Percentiles rank a stretch among this genome's conserved stretches.
Evolutionary conservation across 2,329 filamentous ascomycete genomes (phyloP).

Genomic region (Fusarium vanettenii): DNA sequence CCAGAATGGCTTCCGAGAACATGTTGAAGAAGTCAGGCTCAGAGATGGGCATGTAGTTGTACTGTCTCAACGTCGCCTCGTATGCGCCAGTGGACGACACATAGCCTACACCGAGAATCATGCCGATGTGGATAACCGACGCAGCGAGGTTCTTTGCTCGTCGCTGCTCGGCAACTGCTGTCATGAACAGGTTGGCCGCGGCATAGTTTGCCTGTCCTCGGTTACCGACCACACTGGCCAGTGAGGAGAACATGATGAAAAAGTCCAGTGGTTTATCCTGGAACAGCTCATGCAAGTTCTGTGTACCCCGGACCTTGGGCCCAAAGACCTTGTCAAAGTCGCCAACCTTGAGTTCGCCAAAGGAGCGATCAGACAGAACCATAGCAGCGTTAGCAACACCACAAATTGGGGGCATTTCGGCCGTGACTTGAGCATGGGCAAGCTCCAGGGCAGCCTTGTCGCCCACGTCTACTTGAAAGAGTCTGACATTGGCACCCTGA

Average conservation of each 20-base stretch:
- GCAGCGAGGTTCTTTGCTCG: neutral
- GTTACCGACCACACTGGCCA: slow-evolving; percentile 1
- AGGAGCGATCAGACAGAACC: neutral
- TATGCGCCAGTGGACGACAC: neutral
- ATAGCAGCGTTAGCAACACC: neutral
- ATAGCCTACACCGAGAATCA: slow-evolving; percentile 4
- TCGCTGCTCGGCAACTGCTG: neutral
- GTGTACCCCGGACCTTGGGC: slow-evolving; percentile 4
- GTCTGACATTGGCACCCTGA: neutral
- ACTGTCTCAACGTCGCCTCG: neutral
- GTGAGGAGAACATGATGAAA: neutral
- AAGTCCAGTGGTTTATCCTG: neutral
- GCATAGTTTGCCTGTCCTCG: slow-evolving; percentile 7
- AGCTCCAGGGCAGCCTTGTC: neutral
- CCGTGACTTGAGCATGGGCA: neutral
- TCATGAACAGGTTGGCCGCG: slow-evolving; percentile 1
- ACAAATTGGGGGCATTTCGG: neutral
- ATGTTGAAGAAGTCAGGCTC: neutral
- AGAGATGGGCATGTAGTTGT: neutral
- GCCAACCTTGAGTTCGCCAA: neutral
- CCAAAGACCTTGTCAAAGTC: neutral
- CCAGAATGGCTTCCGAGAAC: neutral
- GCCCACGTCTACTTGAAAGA: neutral
- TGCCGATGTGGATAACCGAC: neutral
- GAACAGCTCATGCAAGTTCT: neutral